A percentile compares a stretch with the other conserved stretches of the same genome.
Conservation (phyloP, 352 stramenopile species). For the Phytophthora pinifolia region DNA sequence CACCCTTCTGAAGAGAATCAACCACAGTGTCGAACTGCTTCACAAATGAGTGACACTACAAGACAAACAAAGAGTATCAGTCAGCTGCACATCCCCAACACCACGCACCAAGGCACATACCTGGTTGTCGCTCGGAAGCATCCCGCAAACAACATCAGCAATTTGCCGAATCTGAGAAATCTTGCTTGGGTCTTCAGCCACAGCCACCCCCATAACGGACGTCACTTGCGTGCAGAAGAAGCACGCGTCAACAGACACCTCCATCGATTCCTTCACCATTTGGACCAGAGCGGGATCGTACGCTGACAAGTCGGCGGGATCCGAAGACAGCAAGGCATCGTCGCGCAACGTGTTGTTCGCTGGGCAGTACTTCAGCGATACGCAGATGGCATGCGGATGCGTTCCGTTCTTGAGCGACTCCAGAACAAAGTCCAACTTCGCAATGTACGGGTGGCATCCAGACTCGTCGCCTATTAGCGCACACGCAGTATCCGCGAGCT, state of each 20-base stretch:
- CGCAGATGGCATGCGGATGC: slow-evolving; percentile 35
- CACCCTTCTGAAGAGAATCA: slow-evolving; percentile 64
- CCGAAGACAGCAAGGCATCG: neutral
- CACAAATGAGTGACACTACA: slow-evolving; percentile 64
- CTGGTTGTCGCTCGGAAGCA: slow-evolving; percentile 61
- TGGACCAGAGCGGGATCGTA: slow-evolving; percentile 34
- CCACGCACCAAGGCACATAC: slow-evolving; percentile 22
- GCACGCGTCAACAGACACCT: slow-evolving; percentile 41
- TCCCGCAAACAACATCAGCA: slow-evolving; percentile 58
- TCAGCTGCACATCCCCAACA: slow-evolving; percentile 5
- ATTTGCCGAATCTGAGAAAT: slow-evolving; percentile 63
- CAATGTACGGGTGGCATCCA: slow-evolving; percentile 33
- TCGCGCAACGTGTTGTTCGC: slow-evolving; percentile 1
- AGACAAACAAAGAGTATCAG: slow-evolving; percentile 11
- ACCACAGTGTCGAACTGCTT: slow-evolving; percentile 62
- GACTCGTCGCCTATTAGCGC: slow-evolving; percentile 31
- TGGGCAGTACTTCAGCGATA: slow-evolving; percentile 35
- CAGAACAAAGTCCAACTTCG: slow-evolving; percentile 37
- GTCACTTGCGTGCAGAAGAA: slow-evolving; percentile 77
- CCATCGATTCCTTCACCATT: slow-evolving; percentile 40
- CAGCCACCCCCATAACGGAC: slow-evolving; percentile 48
- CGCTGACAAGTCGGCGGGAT: slow-evolving; percentile 14
- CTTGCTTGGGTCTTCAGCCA: slow-evolving; percentile 54
- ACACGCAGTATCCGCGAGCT: slow-evolving; percentile 34
- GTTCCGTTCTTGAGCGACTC: slow-evolving; percentile 39